These are phyloP conservation scores for Apiospora pterosperma DNA, from an alignment of 2,329 filamentous ascomycete species.

Conservation along the genomic window DNA sequence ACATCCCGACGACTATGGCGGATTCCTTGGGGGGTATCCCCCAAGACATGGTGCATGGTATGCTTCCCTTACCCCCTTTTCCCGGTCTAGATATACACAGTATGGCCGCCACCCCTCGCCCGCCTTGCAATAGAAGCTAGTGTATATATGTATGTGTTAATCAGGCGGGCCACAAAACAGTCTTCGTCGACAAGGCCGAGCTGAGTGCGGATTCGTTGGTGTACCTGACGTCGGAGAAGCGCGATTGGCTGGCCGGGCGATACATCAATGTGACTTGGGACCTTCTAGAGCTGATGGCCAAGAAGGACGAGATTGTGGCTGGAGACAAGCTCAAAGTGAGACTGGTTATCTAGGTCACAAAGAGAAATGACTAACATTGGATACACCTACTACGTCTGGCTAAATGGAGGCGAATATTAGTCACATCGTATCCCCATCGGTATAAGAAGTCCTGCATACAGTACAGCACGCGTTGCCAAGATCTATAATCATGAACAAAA, in stretches of 20 bases:
- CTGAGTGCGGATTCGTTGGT: slow-evolving; percentile 26
- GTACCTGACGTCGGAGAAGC: slow-evolving; percentile 23
- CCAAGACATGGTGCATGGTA: slow-evolving; percentile 27
- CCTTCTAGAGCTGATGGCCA: slow-evolving; percentile 29
- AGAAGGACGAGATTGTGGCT: slow-evolving; percentile 23
- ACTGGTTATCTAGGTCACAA: slow-evolving; percentile 15
- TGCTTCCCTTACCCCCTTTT: no score
- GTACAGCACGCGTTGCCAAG: not conserved
- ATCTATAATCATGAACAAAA: not conserved
- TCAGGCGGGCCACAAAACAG: not conserved
- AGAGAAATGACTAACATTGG: not conserved
- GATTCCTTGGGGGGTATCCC: no score
- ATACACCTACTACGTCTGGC: no score
- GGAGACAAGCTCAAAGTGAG: slow-evolving; percentile 23
- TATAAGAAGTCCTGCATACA: no score
- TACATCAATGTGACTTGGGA: slow-evolving; percentile 37
- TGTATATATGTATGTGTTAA: not conserved
- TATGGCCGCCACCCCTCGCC: no score
- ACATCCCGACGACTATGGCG: slow-evolving; percentile 32
- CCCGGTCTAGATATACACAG: no score
- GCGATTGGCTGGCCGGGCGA: slow-evolving; percentile 29
- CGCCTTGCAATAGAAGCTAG: no score
- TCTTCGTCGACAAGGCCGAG: slow-evolving; percentile 21
- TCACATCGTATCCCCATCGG: no score
- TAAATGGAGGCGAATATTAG: not conserved